Base-by-base conservation (phyloP, 352 stramenopile genomes). In the Peronospora farinosa region DNA sequence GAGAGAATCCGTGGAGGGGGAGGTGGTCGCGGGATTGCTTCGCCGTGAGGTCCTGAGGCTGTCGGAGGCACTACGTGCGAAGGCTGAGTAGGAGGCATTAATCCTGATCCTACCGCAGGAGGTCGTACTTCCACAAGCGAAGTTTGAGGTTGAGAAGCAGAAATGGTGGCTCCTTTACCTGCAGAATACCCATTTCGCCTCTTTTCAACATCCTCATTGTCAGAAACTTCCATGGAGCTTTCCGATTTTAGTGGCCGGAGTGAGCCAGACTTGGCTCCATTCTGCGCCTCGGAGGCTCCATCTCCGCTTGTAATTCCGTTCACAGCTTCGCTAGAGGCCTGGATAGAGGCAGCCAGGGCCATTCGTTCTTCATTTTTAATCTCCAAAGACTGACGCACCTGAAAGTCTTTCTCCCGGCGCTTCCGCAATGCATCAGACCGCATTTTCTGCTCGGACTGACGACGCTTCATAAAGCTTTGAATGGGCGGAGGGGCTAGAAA, bases 401-500 rank as follows among this genome's bases (percentile, higher is more conserved):
- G 70, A 51, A 79, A 59, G 52, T 94, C 84, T 21, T 73, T 69
- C 40, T 94, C 84, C 2, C 84, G 74, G 19, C 84, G 81, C 27
- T 81, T 84, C 4, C 72, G 72, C 33, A 94, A 32, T 10, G 79
- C 78, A 30, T 94, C 79, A 2, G 60, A 80, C 2, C 78, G 74
- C 27, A 78, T 63, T 42, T 87, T 89, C 31, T 92, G 81, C 55
- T 92, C 84, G 0, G 78, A 88, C 19, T 78, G 60, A 38, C 78
- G 69, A 8, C 81, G 72, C 40, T 89, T 87, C 15, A 83, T 67
- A 51, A 92, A 94, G 47, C 80, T 92, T 40, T 94, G 77, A 53
- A 94, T 92, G 11, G 72, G 74, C n/a, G 81, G 81, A 32, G 82
- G 82, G 3, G 71, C 70, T 11, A 83, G 62, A 30, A 75, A 62